phyloP scores from a whole-genome alignment of 2,329 filamentous ascomycete species.

The Alternaria sp. region DNA sequence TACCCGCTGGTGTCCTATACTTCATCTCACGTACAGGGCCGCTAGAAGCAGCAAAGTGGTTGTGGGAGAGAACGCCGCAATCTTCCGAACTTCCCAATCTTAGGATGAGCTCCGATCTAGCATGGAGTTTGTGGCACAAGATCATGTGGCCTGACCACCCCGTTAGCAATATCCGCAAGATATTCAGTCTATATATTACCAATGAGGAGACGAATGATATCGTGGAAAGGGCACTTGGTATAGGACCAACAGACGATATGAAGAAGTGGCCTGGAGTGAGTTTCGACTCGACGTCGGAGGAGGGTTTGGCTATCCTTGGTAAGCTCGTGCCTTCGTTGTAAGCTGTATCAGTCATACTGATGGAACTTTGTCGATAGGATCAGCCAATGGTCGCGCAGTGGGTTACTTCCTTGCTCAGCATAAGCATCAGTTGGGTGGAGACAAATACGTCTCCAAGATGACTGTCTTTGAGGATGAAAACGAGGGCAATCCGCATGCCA shows the following conservation, averaged over 20 bases:
- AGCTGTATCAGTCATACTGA: background rate
- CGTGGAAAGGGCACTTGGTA: background rate
- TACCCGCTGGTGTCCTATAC: background rate
- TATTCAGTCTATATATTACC: background rate
- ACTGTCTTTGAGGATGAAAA: background rate
- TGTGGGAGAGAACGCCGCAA: background rate
- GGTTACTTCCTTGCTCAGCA: slow-evolving; percentile 3
- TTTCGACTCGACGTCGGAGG: background rate
- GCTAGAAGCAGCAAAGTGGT: background rate
- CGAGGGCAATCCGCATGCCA: background rate
- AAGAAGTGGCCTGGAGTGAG: background rate
- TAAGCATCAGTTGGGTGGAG: background rate
- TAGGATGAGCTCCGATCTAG: background rate
- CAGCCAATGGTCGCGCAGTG: background rate
- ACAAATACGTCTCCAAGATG: slow-evolving; percentile 1
- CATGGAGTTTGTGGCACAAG: background rate
- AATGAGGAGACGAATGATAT: background rate
- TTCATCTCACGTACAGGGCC: background rate
- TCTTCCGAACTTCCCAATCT: background rate
- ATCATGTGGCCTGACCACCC: background rate
- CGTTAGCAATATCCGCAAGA: background rate
- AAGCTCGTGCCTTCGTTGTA: background rate
- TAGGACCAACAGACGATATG: too few species aligned
- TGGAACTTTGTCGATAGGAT: background rate
- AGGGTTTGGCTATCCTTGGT: background rate